Evolutionary conservation across 2,329 filamentous ascomycete species (phyloP), one percentile per base, ranked within the genome.

Genomic region (Alternaria sp.): DNA sequence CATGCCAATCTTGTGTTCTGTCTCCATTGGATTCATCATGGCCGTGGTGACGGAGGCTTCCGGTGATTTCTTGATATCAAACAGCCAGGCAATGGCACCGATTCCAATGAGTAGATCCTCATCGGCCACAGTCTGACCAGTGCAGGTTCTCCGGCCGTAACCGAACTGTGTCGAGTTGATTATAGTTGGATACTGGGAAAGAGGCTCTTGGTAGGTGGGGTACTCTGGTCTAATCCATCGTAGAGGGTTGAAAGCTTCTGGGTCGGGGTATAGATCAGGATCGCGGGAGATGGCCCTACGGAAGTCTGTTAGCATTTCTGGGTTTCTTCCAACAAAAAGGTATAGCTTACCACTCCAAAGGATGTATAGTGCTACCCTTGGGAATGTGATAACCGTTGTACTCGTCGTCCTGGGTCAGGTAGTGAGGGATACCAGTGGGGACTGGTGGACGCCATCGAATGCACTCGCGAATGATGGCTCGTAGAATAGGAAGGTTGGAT

Each of bases 241-340:
- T 28, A 83, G 80, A 3, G 84, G 84, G 33, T 82, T 81, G 74
- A 85, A 86, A 24, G 75, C 74, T 72, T 98, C 94, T 3, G 95
- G 93, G 72, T 95, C 41, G 2, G 83, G 83, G 66, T 83, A 86
- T 36, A 81, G 77, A 2, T 72, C 71, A 8, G 82, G 80, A 54
- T 85, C 83, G 28, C 83, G 81, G 31, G 84, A 79, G 62, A 86
- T 84, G 28, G 83, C 79, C 80, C 81, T 82, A 26, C 40, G 14
- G 3, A 39, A 21, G 7, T 33, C 29, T 44, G 24, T 71, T 63
- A 69, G 67, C 10, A 9, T 21, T 14, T 51, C 14, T 11, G 17
- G 11, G n/a, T 21, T 42, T 4, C 17, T 9, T 14, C 33, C n/a
- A 39, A 8, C 1, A 6, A 24, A 26, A 1, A 1, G 2, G 14